Base-by-base conservation (phyloP, 2,329 filamentous ascomycete species). In the Botrytis squamosa region DNA sequence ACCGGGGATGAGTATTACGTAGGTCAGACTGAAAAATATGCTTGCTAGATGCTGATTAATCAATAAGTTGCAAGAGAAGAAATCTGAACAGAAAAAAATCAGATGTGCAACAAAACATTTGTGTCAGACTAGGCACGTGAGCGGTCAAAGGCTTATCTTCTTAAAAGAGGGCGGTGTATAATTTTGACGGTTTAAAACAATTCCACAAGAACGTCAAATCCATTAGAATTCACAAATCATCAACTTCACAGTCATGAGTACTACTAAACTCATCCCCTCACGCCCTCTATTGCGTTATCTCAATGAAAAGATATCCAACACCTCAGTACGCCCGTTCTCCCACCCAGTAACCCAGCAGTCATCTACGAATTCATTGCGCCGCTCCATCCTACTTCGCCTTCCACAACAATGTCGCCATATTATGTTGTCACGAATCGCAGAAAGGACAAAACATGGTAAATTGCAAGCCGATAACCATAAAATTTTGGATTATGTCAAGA, bases 401-500 rank as follows among this genome's bases (percentile, higher is more conserved):
- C n/a, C 66, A 57, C 66, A 69, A 16, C 66, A 69, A 69, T 69
- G 66, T 69, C 49, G 66, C 18, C 52, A 42, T 18, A 69, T 69
- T 33, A 3, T 42, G 49, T 16, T 69, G 38, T 22, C 66, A 4
- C 49, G 49, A 33, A 44, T 69, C 20, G 18, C 38, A 10, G 36
- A 69, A 33, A 57, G 3, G 16, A 16, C 36, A 42, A 42, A 7
- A 9, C 25, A 3, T 64, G 14, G 14, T 1, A 42, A 22, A 33
- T 22, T 57, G 16, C 36, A 44, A 38, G n/a, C 36, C 42, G 66
- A 69, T 36, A 57, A 59, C 20, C 49, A 69, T 59, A 69, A 69
- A 20, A 42, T 69, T n/a, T 3, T 69, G 52, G 36, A 57, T 59
- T 69, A 44, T 25, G 10, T 10, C 25, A 42, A 25, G 14, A 4